phyloP scores from a whole-genome alignment of 805 yeast genomes.

The Lachancea fermentati region DNA sequence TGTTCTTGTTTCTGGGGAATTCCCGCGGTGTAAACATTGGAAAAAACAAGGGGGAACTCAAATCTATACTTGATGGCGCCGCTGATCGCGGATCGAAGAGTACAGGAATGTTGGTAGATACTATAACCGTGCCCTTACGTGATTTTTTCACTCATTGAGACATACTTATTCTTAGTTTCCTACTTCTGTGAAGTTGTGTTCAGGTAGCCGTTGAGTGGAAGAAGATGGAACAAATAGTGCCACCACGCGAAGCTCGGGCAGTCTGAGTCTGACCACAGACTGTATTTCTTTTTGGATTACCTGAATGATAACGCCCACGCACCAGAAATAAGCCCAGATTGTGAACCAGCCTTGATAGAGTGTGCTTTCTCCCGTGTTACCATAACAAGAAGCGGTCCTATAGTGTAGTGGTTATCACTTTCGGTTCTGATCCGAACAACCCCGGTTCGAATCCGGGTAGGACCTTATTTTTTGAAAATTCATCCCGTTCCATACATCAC shows the following conservation, averaged over 20 bases:
- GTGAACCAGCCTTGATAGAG: background rate
- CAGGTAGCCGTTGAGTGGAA: background rate
- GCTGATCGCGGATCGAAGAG: background rate
- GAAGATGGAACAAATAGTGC: background rate
- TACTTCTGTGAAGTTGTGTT: background rate
- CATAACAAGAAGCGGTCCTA: slow-evolving; percentile 35
- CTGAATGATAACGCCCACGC: background rate
- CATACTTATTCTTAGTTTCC: background rate
- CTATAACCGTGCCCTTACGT: background rate
- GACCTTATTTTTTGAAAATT: slow-evolving; percentile 39
- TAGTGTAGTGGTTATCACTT: slow-evolving; percentile 58
- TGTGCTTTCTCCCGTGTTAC: background rate
- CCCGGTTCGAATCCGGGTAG: slow-evolving; percentile 87
- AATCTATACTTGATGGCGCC: background rate
- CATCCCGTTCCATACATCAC: no score
- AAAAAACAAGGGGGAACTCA: background rate
- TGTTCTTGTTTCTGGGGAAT: background rate
- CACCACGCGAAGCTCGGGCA: background rate
- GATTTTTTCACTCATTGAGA: background rate
- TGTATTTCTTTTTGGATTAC: background rate
- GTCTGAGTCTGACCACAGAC: background rate
- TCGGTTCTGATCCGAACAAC: slow-evolving; percentile 63
- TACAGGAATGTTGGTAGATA: background rate
- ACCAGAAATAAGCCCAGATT: background rate
- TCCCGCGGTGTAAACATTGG: background rate